Conservation (phyloP, 2,329 filamentous ascomycete genomes). For the Colletotrichum sp. region DNA sequence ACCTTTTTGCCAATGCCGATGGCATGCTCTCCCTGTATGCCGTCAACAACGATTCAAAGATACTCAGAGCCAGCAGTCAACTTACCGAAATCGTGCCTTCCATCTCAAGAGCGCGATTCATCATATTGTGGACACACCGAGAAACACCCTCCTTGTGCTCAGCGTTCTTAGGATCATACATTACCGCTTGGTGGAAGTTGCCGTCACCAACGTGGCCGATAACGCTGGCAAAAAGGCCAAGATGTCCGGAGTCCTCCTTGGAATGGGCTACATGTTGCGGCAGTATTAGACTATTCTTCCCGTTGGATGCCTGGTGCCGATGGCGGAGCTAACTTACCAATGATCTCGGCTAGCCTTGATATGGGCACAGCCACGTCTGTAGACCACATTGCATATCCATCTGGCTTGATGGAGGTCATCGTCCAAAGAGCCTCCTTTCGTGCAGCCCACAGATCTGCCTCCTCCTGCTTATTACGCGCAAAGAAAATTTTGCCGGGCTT, state of each 20-base stretch:
- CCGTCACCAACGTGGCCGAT: slow-evolving; percentile 78
- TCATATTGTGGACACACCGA: slow-evolving; percentile 71
- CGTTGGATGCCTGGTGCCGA: neutral
- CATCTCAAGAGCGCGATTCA: slow-evolving; percentile 71
- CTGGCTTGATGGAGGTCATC: slow-evolving; percentile 68
- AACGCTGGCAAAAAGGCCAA: slow-evolving; percentile 69
- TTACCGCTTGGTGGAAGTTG: slow-evolving; percentile 69
- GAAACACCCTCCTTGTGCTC: slow-evolving; percentile 58
- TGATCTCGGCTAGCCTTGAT: slow-evolving; percentile 72
- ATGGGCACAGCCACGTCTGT: slow-evolving; percentile 84
- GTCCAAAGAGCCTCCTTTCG: slow-evolving; percentile 79
- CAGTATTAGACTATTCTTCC: neutral
- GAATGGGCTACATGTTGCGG: slow-evolving; percentile 54
- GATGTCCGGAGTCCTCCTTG: slow-evolving; percentile 67
- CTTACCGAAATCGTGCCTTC: slow-evolving; percentile 71
- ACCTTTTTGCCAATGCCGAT: slow-evolving; percentile 75
- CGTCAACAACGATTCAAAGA: neutral
- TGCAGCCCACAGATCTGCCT: slow-evolving; percentile 75
- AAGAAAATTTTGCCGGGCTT: slow-evolving; percentile 71
- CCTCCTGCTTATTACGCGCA: slow-evolving; percentile 67
- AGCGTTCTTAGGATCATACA: slow-evolving; percentile 48
- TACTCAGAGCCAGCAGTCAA: slow-evolving; percentile 35
- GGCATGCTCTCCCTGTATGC: slow-evolving; percentile 65
- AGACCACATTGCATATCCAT: slow-evolving; percentile 72
- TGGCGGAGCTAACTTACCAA: slow-evolving; percentile 39